A percentile compares a stretch with the other conserved stretches of the same genome.
These are phyloP conservation scores for Aspergillus sp. DNA, from an alignment of 2,329 filamentous ascomycete species.

Conservation along the genomic window DNA sequence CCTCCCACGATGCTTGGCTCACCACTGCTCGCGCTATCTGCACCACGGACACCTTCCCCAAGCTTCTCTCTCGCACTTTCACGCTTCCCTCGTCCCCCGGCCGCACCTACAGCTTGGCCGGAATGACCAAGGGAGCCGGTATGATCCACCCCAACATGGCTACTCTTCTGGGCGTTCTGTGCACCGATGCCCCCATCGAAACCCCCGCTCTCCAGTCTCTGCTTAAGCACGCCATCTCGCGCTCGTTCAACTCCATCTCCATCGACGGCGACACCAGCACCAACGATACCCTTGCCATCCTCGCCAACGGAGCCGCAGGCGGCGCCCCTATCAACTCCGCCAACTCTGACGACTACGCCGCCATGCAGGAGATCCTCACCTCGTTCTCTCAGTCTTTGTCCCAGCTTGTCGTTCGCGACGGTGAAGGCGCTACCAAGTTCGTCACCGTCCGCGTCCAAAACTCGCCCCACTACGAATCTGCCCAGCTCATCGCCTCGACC, in stretches of 20 bases:
- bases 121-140: constrained; percentile 95
- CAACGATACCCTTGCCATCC: constrained; percentile 88
- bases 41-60: constrained; percentile 98
- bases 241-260: constrained; percentile 93
- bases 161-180: constrained; percentile 84
- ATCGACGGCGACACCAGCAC: constrained; percentile 97
- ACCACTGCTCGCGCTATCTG: constrained; percentile 84
- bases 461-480: constrained; percentile 63
- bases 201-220: constrained; percentile 62
- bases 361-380: constrained; percentile 66
- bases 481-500: constrained; percentile 74
- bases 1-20: constrained; percentile 81
- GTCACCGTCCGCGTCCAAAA: constrained; percentile 84
- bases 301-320: constrained; percentile 92
- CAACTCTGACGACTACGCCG: constrained; percentile 59
- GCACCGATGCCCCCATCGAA: constrained; percentile 81
- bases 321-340: constrained; percentile 56
- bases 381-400: constrained; percentile 78
- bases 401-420: constrained; percentile 90
- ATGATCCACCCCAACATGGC: constrained; percentile 99
- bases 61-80: constrained; percentile 82
- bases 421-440: constrained; percentile 97
- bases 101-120: constrained; percentile 76
- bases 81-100: constrained; percentile 73
- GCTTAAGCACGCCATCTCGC: constrained; percentile 69